Base-by-base conservation (phyloP, 2,329 filamentous ascomycete species). In the Trichophaea hybrida region DNA sequence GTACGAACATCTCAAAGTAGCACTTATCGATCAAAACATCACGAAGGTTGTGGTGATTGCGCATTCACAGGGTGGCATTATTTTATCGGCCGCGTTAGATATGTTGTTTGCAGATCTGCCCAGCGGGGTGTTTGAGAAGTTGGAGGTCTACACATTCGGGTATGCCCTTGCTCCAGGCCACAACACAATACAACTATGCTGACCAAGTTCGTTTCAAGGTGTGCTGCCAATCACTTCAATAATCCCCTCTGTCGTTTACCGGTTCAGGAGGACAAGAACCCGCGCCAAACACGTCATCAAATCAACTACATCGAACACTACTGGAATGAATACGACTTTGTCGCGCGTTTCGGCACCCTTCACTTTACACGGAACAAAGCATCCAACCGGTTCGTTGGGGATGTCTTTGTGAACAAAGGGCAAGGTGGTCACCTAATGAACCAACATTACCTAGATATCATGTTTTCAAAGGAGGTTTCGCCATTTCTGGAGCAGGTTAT, bases 261-360 rank as follows among this genome's bases (percentile, higher is more conserved):
- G 71, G 0, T 3, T 49, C 51, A 17, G 24, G 48, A 54, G 46
- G n/a, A 49, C 55, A 24, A 24, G 57, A 61, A 15, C 59, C 53
- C 50, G 52, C 55, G 53, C 32, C n/a, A n/a, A n/a, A n/a, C n/a
- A n/a, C n/a, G n/a, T n/a, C n/a, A n/a, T n/a, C n/a, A n/a, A n/a
- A 82, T 91, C 55, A 76, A 78, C 5, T 78, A 89, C 65, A 83
- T 93, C 43, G 87, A 93, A 71, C 87, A 93, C 71, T 93, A 90
- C 68, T 84, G 83, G 2, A 85, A 90, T 69, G 78, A 77, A 6
- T 78, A 76, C 13, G 87, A 93, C 67, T 86, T 88, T 65, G 85
- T 91, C 1, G 79, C 85, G 3, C 74, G 82, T 7, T 87, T 84
- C 77, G 87, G 87, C 1, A 80, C 89, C 5, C 74, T 91, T 38